Base-by-base conservation (phyloP, 2,329 filamentous ascomycete species). In the Sporothrix mexicana region DNA sequence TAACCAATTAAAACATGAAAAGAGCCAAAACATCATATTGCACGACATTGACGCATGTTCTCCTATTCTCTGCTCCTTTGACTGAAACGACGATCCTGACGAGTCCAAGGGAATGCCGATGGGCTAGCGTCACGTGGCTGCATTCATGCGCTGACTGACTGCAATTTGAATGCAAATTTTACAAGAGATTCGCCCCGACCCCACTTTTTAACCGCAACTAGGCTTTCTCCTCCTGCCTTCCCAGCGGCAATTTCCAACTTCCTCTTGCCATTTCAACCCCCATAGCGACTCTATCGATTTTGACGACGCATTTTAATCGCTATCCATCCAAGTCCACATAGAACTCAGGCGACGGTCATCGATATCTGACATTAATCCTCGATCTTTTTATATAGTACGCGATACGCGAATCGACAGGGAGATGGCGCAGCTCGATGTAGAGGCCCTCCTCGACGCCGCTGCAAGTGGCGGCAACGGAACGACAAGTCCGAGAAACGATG, bases 371-470 rank as follows among this genome's bases (percentile, higher is more conserved):
- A 36, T 36, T 36, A 36, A 36, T 36, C 30, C 30, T 36, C 30
- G 30, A 36, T 36, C 30, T 36, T 36, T 36, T 36, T 47, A 12
- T 55, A 2, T 13, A 15, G 51, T 15, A 78, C 74, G 36, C 47
- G 30, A 36, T 36, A 36, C 30, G 7, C 30, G 30, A 36, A 3
- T 6, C 30, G 30, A 25, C 8, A 57, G 47, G 30, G 45, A 23
- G 73, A 92, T 92, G 90, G 90, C 90, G 80, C 87, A 87, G 81
- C 85, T 91, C 77, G 94, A 97, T 80, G 93, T 98, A 78, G 95
- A 98, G 86, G 93, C 94, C 77, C 88, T 98, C 76, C 90, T 98
- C 77, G 94, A 97, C 83, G 93, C 92, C 69, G 93, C 93, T 75
- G 93, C 93, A 70, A 91, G 90, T 55, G 73, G 72, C 51, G 72